Evolutionary conservation across 2,329 filamentous ascomycete genomes (phyloP).

Genomic region (Aspergillus niger): DNA sequence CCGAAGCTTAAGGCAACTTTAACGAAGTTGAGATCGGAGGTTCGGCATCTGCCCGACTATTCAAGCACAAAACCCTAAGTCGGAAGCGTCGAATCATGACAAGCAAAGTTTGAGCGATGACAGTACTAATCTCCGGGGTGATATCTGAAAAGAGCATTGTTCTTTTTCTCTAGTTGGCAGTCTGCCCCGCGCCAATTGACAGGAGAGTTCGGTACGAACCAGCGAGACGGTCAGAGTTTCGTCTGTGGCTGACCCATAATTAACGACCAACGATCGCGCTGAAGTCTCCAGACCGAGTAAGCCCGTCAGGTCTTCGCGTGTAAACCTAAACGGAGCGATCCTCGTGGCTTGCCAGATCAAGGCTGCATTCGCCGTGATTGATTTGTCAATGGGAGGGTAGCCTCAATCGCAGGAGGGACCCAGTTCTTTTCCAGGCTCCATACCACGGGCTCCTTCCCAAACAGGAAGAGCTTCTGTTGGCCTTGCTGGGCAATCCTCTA

Average conservation of each 20-base stretch:
- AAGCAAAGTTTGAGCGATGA: constrained; percentile 8
- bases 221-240: constrained; percentile 10
- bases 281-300: constrained; percentile 11
- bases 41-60: constrained; percentile 1
- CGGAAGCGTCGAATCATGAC: neutral
- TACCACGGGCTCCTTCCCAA: constrained; percentile 5
- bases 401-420: neutral
- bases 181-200: constrained; percentile 3
- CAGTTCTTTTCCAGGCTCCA: neutral
- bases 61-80: neutral
- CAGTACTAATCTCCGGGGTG: constrained; percentile 13
- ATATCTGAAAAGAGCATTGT: constrained; percentile 19
- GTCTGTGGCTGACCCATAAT: neutral
- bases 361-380: constrained; percentile 7
- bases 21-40: neutral
- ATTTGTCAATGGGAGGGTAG: constrained; percentile 15
- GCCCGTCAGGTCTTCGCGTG: constrained; percentile 9
- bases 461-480: constrained; percentile 2
- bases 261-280: neutral
- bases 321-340: constrained; percentile 10
- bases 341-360: constrained; percentile 17
- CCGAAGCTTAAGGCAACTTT: constrained; percentile 2
- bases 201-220: constrained; percentile 17
- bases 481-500: neutral
- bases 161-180: constrained; percentile 16